Evolutionary conservation across 331 rosid genomes (phyloP).

Genomic region (Pyrus hybrid): DNA sequence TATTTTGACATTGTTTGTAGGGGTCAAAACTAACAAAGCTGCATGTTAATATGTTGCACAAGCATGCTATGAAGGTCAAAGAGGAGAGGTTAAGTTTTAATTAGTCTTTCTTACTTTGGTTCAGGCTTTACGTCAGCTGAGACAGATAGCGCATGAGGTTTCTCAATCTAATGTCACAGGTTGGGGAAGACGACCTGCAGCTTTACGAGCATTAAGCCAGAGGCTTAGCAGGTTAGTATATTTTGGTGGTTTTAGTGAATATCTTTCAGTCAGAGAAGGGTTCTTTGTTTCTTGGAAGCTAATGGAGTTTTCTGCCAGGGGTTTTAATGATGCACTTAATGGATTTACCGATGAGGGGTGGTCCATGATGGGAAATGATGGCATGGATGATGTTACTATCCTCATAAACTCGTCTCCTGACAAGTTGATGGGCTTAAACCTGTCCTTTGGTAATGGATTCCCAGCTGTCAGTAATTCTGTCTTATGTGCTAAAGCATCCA

Average conservation of each 20-base stretch:
- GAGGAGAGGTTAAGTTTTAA: neutral
- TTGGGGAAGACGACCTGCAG: constrained; percentile 98
- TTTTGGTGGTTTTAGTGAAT: neutral
- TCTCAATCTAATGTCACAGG: constrained; percentile 90
- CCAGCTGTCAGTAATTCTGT: constrained; percentile 96
- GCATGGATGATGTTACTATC: constrained; percentile 90
- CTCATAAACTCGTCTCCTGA: constrained; percentile 93
- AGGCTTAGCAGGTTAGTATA: constrained; percentile 78
- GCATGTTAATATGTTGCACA: neutral
- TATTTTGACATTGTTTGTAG: neutral
- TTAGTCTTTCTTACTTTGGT: constrained; percentile 4
- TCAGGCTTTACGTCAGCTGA: constrained; percentile 89
- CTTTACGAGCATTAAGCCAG: constrained; percentile 82
- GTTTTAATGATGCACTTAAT: constrained; percentile 97
- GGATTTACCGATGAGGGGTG: constrained; percentile 99
- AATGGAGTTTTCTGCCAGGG: constrained; percentile 46
- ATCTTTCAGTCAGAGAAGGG: neutral
- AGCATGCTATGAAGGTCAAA: neutral
- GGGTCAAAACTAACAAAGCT: neutral
- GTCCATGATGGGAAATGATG: constrained; percentile 95
- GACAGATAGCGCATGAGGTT: constrained; percentile 94
- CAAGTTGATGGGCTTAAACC: constrained; percentile 89
- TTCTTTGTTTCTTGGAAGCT: constrained; percentile 11
- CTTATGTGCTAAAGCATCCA: constrained; percentile 96
- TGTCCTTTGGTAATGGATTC: constrained; percentile 80